Conservation (phyloP, 2,329 filamentous ascomycete genomes). For the Fusarium illudens region DNA sequence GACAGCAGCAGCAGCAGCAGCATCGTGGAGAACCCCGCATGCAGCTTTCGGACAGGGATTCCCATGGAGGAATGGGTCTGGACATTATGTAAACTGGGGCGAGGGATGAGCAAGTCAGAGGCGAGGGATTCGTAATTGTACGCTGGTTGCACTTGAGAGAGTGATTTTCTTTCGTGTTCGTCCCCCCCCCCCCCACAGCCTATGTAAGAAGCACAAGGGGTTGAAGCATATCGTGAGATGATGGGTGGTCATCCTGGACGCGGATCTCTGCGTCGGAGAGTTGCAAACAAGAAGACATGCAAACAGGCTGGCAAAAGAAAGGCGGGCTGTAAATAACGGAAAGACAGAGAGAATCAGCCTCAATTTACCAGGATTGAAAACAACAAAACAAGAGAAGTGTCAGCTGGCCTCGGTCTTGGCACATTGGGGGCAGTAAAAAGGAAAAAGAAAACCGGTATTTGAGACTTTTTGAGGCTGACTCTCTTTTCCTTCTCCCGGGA, state of each 20-base stretch:
- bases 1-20: background rate
- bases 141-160: background rate
- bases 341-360: background rate
- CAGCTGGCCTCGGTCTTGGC: background rate
- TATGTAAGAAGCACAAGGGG: background rate
- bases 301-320: background rate
- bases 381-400: background rate
- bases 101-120: conserved; percentile 8
- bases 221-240: background rate
- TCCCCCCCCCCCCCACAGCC: background rate
- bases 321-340: background rate
- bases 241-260: background rate
- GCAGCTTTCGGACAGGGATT: background rate
- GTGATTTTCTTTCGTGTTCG: background rate
- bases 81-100: background rate
- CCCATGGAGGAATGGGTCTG: conserved; percentile 1
- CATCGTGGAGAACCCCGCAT: conserved; percentile 34
- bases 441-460: conserved; percentile 1
- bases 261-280: background rate
- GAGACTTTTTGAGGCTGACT: conserved; percentile 10
- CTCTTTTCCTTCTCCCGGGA: background rate
- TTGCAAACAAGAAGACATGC: background rate
- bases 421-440: background rate
- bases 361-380: background rate
- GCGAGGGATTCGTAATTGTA: conserved; percentile 23